A percentile compares a stretch with the other conserved stretches of the same genome.
These are phyloP conservation scores for Ulota crispa DNA, from an alignment of 225 moss, liverwort and hornwort genomes.

Conservation along the genomic window DNA sequence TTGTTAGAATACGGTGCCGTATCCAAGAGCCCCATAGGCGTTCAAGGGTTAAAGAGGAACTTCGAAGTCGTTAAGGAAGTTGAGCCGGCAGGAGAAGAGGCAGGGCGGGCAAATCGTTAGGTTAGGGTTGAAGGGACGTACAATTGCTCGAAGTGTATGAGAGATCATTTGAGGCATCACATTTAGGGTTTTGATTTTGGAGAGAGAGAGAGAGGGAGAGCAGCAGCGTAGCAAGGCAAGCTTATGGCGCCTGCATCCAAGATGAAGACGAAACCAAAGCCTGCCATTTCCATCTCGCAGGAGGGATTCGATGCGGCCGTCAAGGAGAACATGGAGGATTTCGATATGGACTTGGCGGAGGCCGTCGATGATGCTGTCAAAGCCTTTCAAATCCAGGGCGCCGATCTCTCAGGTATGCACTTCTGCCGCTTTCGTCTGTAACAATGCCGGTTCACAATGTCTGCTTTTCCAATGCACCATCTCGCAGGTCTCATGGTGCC, in stretches of 20 bases:
- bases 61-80: background rate
- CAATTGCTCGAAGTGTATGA: background rate
- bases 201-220: background rate
- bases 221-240: background rate
- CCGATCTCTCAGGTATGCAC: slow-evolving; percentile 70
- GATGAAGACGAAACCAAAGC: slow-evolving; percentile 33
- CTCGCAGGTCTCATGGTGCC: slow-evolving; percentile 13
- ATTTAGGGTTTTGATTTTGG: slow-evolving; percentile 3
- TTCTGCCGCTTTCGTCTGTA: background rate
- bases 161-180: background rate
- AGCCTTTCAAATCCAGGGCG: slow-evolving; percentile 81
- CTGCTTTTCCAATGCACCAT: background rate
- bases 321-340: slow-evolving; percentile 93
- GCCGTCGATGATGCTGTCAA: slow-evolving; percentile 80
- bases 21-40: too few relatives aligned
- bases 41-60: background rate
- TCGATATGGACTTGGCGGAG: slow-evolving; percentile 80
- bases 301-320: slow-evolving; percentile 82
- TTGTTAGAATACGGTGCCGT: too few relatives aligned
- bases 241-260: slow-evolving; percentile 58
- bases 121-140: slow-evolving; percentile 22
- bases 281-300: slow-evolving; percentile 65
- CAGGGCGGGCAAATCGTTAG: slow-evolving; percentile 6
- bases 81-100: background rate
- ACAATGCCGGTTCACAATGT: background rate